phyloP scores from a whole-genome alignment of 2,329 filamentous ascomycete species.

The Cladosporium phlei region DNA sequence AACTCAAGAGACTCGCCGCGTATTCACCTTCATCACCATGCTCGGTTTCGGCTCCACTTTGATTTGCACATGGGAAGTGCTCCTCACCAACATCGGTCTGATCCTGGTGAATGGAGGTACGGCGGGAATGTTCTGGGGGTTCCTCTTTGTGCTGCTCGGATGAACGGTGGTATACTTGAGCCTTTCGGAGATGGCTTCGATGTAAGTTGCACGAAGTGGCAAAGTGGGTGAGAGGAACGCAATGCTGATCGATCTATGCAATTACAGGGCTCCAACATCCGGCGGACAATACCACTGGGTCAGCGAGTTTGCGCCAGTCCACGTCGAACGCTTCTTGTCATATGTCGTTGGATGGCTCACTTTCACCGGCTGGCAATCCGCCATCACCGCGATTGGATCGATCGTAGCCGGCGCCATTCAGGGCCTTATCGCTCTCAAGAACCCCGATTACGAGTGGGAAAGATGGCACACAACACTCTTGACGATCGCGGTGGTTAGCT shows the following conservation, averaged over 20 bases:
- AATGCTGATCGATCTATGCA: slow-evolving; percentile 3
- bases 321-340: slow-evolving; percentile 12
- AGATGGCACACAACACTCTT: slow-evolving; percentile 49
- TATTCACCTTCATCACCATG: slow-evolving; percentile 28
- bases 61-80: slow-evolving; percentile 29
- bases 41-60: slow-evolving; percentile 28
- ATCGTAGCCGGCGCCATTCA: slow-evolving; percentile 29
- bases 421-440: slow-evolving; percentile 28
- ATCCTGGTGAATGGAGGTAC: slow-evolving; percentile 30
- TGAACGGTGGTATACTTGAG: slow-evolving; percentile 25
- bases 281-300: slow-evolving; percentile 21
- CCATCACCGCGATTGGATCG: slow-evolving; percentile 18
- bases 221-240: background rate
- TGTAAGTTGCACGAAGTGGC: slow-evolving; percentile 29
- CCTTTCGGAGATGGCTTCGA: slow-evolving; percentile 33
- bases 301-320: slow-evolving; percentile 19
- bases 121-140: slow-evolving; percentile 28
- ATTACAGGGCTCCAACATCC: slow-evolving; percentile 20
- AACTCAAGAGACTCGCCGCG: slow-evolving; percentile 19
- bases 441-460: slow-evolving; percentile 21
- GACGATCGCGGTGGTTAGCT: slow-evolving; percentile 39
- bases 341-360: slow-evolving; percentile 19
- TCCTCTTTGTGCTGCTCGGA: slow-evolving; percentile 26
- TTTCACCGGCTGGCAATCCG: slow-evolving; percentile 16
- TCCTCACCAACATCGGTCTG: slow-evolving; percentile 16